A percentile compares a stretch with the other conserved stretches of the same genome.
Evolutionary conservation across 2,329 filamentous ascomycete genomes (phyloP).

Genomic region (Hymenoscyphus fructigenus): DNA sequence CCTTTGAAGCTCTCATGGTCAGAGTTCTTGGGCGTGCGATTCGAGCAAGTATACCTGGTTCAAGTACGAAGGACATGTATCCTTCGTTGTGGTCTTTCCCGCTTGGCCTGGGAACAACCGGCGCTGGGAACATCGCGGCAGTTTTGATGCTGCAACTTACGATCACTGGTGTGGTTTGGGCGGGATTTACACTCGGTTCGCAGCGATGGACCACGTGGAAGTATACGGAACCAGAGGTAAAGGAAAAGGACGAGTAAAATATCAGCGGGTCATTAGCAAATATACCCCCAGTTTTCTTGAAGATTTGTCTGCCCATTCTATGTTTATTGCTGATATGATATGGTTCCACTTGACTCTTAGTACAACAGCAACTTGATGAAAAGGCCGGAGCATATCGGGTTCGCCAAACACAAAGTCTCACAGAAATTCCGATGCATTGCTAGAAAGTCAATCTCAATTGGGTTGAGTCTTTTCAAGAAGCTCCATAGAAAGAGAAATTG

Average conservation of each 20-base stretch:
- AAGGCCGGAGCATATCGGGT: not conserved
- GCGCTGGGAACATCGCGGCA: constrained; percentile 26
- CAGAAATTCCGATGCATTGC: not conserved
- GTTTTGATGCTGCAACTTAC: constrained; percentile 29
- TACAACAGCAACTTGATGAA: not conserved
- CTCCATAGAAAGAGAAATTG: not conserved
- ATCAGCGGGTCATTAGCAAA: not conserved
- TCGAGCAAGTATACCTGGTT: constrained; percentile 23
- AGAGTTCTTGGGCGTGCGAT: constrained; percentile 32
- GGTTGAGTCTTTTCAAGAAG: not conserved
- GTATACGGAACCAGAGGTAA: not conserved
- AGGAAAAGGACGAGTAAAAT: not conserved
- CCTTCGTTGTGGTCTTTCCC: constrained; percentile 1
- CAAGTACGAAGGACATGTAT: constrained; percentile 26
- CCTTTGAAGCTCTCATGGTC: constrained; percentile 36
- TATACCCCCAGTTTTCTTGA: not conserved
- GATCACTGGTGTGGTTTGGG: constrained; percentile 32
- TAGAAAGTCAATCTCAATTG: not conserved
- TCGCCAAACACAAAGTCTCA: not conserved
- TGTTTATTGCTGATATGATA: not conserved
- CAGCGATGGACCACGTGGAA: constrained; percentile 20
- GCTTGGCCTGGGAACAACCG: constrained; percentile 16
- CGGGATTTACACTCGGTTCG: constrained; percentile 27
- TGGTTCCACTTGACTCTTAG: not conserved
- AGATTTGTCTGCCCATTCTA: not conserved